Conservation (phyloP, 345 rosid genomes). For the Angophora floribunda region DNA sequence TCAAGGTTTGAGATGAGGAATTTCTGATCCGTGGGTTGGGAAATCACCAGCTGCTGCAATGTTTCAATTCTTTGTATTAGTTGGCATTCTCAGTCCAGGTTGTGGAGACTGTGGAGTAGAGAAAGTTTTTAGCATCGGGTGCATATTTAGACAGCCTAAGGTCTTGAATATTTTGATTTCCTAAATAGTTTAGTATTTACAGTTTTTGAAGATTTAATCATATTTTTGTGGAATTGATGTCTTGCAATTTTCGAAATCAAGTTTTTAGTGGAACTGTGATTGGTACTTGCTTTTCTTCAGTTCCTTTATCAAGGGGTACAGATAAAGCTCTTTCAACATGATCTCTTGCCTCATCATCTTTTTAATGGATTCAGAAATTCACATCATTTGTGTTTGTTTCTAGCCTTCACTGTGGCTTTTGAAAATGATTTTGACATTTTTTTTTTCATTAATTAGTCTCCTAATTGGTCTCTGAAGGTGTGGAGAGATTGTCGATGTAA, state of each 20-base stretch:
- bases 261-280: not conserved
- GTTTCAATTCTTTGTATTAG: not conserved
- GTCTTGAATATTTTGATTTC: not conserved
- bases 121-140: not conserved
- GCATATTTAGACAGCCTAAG: not conserved
- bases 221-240: not conserved
- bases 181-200: not conserved
- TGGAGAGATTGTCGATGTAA: conserved; percentile 89
- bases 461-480: conserved; percentile 22
- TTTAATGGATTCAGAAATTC: not conserved
- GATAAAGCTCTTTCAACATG: not conserved
- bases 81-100: not conserved
- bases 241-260: not conserved
- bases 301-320: not conserved
- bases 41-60: not conserved
- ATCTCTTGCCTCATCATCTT: not conserved
- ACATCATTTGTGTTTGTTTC: not conserved
- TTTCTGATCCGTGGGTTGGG: not conserved
- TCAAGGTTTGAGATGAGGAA: not conserved
- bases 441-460: not conserved
- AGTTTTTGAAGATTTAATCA: not conserved
- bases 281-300: not conserved
- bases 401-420: not conserved
- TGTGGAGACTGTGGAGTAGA: not conserved
- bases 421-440: not conserved